A percentile compares a stretch with the other conserved stretches of the same genome.
Conservation (phyloP, 148 eudicot species). For the Drosera capensis region DNA sequence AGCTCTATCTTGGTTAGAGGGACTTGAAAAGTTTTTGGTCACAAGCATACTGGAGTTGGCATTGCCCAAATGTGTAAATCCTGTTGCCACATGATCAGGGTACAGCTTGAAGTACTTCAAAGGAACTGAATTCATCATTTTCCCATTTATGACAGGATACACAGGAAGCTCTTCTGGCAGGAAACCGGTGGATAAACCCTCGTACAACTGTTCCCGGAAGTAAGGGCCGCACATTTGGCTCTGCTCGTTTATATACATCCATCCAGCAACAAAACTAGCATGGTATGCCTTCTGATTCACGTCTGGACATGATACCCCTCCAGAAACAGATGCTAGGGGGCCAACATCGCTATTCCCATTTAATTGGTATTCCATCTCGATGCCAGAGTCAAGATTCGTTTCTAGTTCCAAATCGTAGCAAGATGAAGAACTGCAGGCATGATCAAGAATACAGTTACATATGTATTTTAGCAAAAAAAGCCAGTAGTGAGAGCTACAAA, state of each 20-base stretch:
- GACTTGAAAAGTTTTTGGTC: constrained; percentile 6
- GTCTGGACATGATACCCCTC: constrained; percentile 18
- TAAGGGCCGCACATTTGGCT: constrained; percentile 95
- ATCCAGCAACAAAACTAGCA: constrained; percentile 41
- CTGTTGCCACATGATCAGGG: constrained; percentile 74
- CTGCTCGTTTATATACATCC: constrained; percentile 87
- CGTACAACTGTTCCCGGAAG: constrained; percentile 61
- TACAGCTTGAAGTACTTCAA: constrained; percentile 63
- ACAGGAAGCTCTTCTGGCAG: constrained; percentile 81
- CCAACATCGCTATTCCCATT: constrained; percentile 25
- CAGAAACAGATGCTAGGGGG: constrained; percentile 16
- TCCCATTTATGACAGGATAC: constrained; percentile 61
- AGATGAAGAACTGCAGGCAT: constrained; percentile 15
- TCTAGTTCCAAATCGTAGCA: constrained; percentile 16
- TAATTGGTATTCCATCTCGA: constrained; percentile 32
- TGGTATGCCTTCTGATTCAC: constrained; percentile 12
- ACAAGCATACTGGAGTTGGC: constrained; percentile 12
- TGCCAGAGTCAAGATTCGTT: constrained; percentile 12
- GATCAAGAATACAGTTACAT: not conserved
- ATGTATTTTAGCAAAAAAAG: not conserved
- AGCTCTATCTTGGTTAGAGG: constrained; percentile 4
- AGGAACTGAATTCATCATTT: constrained; percentile 47
- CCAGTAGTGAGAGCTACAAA: not conserved
- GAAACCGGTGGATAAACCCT: constrained; percentile 69
- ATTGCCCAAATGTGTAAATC: constrained; percentile 39